A percentile compares a stretch with the other conserved stretches of the same genome.
These are phyloP conservation scores for Punica granatum DNA, from an alignment of 345 rosid species.

Conservation along the genomic window DNA sequence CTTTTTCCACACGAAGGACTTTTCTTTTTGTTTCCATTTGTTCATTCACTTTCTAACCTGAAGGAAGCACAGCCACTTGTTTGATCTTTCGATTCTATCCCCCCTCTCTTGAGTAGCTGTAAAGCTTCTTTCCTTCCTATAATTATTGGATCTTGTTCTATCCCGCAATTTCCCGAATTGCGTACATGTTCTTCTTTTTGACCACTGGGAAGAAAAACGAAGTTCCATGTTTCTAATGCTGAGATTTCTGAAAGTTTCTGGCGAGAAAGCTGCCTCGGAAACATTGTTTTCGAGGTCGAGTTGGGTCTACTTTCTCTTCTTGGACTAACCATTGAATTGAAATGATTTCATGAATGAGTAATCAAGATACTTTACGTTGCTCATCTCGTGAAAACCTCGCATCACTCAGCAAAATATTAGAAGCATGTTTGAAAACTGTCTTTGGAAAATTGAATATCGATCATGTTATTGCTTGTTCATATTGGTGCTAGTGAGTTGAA, in stretches of 20 bases:
- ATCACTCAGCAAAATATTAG: too few relatives aligned
- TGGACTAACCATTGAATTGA: background rate
- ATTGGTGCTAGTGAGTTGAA: too few relatives aligned
- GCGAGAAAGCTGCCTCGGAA: background rate
- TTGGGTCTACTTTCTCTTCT: background rate
- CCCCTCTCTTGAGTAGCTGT: constrained; percentile 1
- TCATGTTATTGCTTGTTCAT: too few relatives aligned
- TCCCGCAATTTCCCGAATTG: background rate
- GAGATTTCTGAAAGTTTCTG: background rate
- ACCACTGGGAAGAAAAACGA: background rate
- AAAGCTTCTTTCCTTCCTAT: background rate
- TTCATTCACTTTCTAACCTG: constrained; percentile 3
- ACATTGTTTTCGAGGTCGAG: background rate
- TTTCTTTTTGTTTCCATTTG: constrained; percentile 16
- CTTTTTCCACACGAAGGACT: constrained; percentile 10
- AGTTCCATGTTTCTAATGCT: background rate
- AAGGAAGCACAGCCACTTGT: constrained; percentile 12
- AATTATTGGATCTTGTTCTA: constrained; percentile 2
- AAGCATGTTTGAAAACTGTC: too few relatives aligned
- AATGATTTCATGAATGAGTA: background rate
- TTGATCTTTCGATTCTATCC: too few relatives aligned
- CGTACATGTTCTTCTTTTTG: background rate
- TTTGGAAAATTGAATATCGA: too few relatives aligned
- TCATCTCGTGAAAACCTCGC: too few relatives aligned
- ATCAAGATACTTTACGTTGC: too few relatives aligned